A percentile compares a stretch with the other conserved stretches of the same genome.
Evolutionary conservation across 768 basidiomycete species (phyloP).

Genomic region (Calocera cornea): DNA sequence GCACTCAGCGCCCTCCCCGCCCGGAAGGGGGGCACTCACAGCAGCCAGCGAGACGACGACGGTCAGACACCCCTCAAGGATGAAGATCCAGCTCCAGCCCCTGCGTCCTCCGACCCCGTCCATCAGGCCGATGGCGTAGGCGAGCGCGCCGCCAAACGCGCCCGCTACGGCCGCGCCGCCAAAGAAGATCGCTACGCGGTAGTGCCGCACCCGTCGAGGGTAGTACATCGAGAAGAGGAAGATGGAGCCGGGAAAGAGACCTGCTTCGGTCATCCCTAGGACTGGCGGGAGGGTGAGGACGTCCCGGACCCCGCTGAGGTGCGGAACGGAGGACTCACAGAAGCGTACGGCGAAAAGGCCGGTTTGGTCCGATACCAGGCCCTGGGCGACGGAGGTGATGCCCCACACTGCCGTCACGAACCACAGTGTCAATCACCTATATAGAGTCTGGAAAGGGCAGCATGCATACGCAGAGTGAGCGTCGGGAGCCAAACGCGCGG

Average conservation of each 20-base stretch:
- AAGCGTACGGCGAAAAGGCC: constrained; percentile 44
- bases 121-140: constrained; percentile 47
- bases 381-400: constrained; percentile 40
- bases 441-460: background rate
- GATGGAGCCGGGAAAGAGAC: constrained; percentile 40
- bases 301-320: background rate
- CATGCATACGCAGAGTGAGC: constrained; percentile 30
- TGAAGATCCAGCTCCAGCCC: constrained; percentile 57
- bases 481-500: constrained; percentile 49
- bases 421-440: background rate
- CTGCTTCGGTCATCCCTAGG: constrained; percentile 46
- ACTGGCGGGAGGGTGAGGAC: constrained; percentile 24
- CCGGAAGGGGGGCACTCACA: background rate
- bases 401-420: constrained; percentile 43
- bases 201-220: constrained; percentile 43
- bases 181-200: constrained; percentile 50
- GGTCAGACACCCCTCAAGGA: constrained; percentile 34
- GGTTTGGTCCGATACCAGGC: constrained; percentile 39
- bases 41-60: constrained; percentile 34
- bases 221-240: constrained; percentile 50
- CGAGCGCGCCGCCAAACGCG: constrained; percentile 50
- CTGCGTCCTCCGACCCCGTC: constrained; percentile 43
- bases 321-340: constrained; percentile 25
- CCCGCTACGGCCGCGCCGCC: constrained; percentile 49
- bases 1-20: background rate